Conservation (phyloP, 2,329 filamentous ascomycete species). For the Sarocladium kiliense region DNA sequence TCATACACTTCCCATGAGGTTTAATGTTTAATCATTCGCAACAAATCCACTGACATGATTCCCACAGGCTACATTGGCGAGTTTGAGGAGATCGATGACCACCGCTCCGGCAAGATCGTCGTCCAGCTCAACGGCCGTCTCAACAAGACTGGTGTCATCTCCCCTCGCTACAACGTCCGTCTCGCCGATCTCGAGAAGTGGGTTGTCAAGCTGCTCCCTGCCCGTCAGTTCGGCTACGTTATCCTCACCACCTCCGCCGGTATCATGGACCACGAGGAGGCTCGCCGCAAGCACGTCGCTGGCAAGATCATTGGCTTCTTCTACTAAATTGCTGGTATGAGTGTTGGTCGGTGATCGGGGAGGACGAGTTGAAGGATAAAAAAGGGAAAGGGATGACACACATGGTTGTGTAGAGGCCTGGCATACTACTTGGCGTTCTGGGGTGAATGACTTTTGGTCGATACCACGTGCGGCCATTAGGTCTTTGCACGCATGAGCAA, state of each 20-base stretch:
- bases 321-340: constrained; percentile 59
- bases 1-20: constrained; percentile 58
- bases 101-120: constrained; percentile 99
- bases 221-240: constrained; percentile 99
- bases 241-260: constrained; percentile 98
- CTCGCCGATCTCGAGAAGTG: constrained; percentile 98
- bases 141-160: constrained; percentile 99
- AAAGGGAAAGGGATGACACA: constrained; percentile 10
- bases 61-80: constrained; percentile 91
- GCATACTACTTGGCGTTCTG: constrained; percentile 9
- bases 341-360: not conserved
- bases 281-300: constrained; percentile 95
- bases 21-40: constrained; percentile 90
- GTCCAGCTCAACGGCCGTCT: constrained; percentile 98
- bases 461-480: constrained; percentile 8
- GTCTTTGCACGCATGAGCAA: constrained; percentile 8
- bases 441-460: constrained; percentile 10
- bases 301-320: constrained; percentile 99
- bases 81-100: constrained; percentile 99
- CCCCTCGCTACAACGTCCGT: constrained; percentile 98
- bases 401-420: not conserved
- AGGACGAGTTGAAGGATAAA: constrained; percentile 13
- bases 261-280: constrained; percentile 99
- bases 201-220: constrained; percentile 97
- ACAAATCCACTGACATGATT: constrained; percentile 58